These are phyloP conservation scores for Leonotis leonurus DNA, from an alignment of 257 asterid genomes.

Conservation along the genomic window DNA sequence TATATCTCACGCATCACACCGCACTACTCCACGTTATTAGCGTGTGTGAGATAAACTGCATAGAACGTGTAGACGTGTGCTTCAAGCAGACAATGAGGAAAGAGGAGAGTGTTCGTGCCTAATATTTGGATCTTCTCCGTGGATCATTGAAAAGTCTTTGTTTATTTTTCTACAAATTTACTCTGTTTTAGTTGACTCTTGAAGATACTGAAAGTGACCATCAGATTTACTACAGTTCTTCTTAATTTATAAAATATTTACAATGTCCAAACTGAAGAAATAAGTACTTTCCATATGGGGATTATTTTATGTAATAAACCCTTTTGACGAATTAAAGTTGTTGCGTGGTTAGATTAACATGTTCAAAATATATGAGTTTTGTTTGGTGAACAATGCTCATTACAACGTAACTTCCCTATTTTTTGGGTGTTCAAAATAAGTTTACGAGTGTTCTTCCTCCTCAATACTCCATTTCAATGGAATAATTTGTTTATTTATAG, in stretches of 20 bases:
- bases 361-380: no score
- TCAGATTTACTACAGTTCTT: not conserved
- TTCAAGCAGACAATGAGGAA: conserved; percentile 20
- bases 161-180: not conserved
- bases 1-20: conserved; percentile 5
- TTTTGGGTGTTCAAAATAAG: not conserved
- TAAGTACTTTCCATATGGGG: no score
- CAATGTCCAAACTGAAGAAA: no score
- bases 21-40: not conserved
- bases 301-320: not conserved
- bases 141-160: conserved; percentile 4
- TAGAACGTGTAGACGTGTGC: conserved; percentile 28
- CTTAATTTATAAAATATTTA: not conserved
- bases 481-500: no score
- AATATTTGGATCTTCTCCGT: not conserved
- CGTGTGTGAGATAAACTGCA: conserved; percentile 2
- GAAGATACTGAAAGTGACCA: not conserved
- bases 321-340: not conserved
- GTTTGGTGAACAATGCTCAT: conserved; percentile 1
- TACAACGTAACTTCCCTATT: no score
- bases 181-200: conserved; percentile 14
- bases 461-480: no score
- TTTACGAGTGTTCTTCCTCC: not conserved
- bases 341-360: no score
- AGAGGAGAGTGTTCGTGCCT: not conserved